Conservation (phyloP, 2,329 filamentous ascomycete genomes). For the Phyllosticta capitalensis region DNA sequence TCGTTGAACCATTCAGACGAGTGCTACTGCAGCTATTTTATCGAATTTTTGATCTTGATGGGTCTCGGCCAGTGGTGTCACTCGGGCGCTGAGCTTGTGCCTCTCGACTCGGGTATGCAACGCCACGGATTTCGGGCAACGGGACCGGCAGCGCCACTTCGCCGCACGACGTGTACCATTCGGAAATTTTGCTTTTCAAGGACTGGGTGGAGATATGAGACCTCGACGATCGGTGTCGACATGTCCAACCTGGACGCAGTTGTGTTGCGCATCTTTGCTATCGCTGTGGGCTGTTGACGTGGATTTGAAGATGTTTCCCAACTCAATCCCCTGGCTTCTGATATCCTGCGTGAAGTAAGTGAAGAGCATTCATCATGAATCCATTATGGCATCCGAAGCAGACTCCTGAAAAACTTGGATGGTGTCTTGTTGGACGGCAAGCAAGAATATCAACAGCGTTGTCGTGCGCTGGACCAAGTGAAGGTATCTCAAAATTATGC, state of each 20-base stretch:
- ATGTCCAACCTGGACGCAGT: neutral
- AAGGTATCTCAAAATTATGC: too few species aligned
- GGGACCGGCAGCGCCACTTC: neutral
- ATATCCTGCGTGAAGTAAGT: too few species aligned
- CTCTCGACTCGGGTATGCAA: neutral
- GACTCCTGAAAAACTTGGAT: too few species aligned
- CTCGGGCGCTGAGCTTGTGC: neutral
- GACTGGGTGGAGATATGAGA: neutral
- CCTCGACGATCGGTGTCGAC: neutral
- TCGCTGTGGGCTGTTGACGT: neutral
- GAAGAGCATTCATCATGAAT: too few species aligned
- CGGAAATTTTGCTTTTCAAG: neutral
- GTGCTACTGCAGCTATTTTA: neutral
- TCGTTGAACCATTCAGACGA: neutral
- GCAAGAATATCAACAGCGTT: too few species aligned
- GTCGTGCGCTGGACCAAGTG: too few species aligned
- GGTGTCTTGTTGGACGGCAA: too few species aligned
- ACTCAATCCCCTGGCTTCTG: too few species aligned
- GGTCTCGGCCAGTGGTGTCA: neutral
- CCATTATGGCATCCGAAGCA: too few species aligned
- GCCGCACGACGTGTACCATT: neutral
- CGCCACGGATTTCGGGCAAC: neutral
- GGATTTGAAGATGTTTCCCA: too few species aligned
- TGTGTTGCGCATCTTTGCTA: neutral
- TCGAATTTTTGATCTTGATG: neutral